Conservation (phyloP, 331 rosid genomes). For the Pyrus hybrid region DNA sequence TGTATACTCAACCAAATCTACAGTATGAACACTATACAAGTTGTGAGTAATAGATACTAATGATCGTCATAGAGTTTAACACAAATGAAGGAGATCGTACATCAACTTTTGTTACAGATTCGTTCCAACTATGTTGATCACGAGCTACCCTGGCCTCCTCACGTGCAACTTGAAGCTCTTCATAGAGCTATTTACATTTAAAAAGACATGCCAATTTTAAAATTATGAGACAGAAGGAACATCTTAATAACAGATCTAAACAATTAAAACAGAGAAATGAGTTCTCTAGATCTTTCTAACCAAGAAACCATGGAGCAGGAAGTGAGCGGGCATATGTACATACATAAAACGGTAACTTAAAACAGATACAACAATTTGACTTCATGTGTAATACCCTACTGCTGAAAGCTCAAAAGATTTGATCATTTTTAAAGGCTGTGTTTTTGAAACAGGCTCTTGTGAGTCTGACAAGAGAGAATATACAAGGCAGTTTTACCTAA, state of each 20-base stretch:
- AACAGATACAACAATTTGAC: neutral
- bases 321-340: neutral
- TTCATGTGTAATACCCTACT: neutral
- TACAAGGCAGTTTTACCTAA: neutral
- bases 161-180: slow-evolving; percentile 55
- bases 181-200: slow-evolving; percentile 41
- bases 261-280: neutral
- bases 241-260: neutral
- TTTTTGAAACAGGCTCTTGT: neutral
- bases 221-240: slow-evolving; percentile 8
- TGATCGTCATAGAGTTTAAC: neutral
- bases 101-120: slow-evolving; percentile 27
- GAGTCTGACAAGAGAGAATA: neutral
- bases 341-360: neutral
- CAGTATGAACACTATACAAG: neutral
- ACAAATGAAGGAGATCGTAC: slow-evolving; percentile 16
- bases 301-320: neutral
- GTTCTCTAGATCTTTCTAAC: neutral
- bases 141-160: slow-evolving; percentile 59
- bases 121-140: slow-evolving; percentile 37
- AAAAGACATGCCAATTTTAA: slow-evolving; percentile 7
- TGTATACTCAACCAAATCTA: slow-evolving; percentile 1
- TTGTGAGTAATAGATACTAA: neutral
- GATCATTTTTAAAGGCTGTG: neutral
- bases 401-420: neutral